These are phyloP conservation scores for Blastobotrys elegans DNA, from an alignment of 1,139 yeast species.

Conservation along the genomic window DNA sequence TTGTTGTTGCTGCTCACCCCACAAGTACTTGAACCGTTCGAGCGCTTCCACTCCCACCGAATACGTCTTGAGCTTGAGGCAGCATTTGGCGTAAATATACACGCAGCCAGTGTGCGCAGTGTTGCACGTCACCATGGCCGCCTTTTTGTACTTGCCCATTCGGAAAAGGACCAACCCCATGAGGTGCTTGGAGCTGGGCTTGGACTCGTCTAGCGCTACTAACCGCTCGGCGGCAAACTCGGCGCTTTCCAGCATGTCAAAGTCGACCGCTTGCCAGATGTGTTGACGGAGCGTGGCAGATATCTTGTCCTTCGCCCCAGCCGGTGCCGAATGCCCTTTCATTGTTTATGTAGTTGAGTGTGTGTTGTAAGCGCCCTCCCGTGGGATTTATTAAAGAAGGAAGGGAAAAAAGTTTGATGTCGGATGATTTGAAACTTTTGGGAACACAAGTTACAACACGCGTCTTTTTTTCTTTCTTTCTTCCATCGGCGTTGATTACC, in stretches of 20 bases:
- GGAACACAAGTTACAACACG: background rate
- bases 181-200: conserved; percentile 50
- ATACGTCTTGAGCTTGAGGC: conserved; percentile 51
- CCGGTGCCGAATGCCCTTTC: background rate
- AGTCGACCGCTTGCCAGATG: conserved; percentile 66
- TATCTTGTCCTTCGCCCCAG: conserved; percentile 10
- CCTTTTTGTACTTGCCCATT: conserved; percentile 54
- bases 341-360: background rate
- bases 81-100: conserved; percentile 62
- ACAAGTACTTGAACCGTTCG: conserved; percentile 24
- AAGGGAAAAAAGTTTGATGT: background rate
- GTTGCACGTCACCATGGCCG: conserved; percentile 33
- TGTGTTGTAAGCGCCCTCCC: background rate
- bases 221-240: conserved; percentile 78
- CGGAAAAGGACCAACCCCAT: conserved; percentile 59
- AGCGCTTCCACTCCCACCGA: conserved; percentile 63
- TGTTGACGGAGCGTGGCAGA: conserved; percentile 20
- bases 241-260: conserved; percentile 64
- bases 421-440: background rate
- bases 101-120: conserved; percentile 56
- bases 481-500: too few relatives aligned
- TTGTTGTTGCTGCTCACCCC: conserved; percentile 19
- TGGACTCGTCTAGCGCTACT: conserved; percentile 49
- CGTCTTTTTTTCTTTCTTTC: too few relatives aligned
- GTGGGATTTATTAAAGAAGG: background rate